These are phyloP conservation scores for Macadamia integrifolia DNA, from an alignment of 164 flowering plant genomes.

Conservation along the genomic window DNA sequence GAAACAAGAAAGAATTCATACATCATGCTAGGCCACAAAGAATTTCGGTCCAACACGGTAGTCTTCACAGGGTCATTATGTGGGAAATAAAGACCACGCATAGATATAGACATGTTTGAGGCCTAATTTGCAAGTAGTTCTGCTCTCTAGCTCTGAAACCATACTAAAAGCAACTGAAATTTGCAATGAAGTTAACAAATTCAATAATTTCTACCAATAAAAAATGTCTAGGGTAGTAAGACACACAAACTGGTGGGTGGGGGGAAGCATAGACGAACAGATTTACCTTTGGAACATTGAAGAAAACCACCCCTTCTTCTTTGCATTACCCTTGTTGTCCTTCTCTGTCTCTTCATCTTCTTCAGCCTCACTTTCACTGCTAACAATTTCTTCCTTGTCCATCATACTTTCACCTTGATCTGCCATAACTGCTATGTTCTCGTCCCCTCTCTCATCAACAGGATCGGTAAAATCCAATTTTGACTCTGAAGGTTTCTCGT, in stretches of 20 bases:
- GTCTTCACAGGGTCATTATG: too few relatives aligned
- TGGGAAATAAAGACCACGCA: too few relatives aligned
- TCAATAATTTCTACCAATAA: background rate
- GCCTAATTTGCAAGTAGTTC: background rate
- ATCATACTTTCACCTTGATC: conserved; percentile 88
- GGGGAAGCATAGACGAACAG: background rate
- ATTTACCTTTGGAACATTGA: conserved; percentile 88
- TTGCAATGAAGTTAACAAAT: background rate
- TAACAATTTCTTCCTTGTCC: conserved; percentile 79
- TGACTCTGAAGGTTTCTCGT: conserved; percentile 54
- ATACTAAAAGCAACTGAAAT: background rate
- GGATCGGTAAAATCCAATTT: conserved; percentile 91
- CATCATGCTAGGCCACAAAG: too few relatives aligned
- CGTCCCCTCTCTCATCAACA: conserved; percentile 53
- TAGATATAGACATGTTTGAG: too few relatives aligned
- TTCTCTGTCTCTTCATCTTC: conserved; percentile 47
- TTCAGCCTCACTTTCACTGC: conserved; percentile 82
- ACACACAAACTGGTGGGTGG: too few relatives aligned
- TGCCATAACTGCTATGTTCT: conserved; percentile 39
- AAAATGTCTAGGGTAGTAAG: too few relatives aligned
- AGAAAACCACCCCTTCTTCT: conserved; percentile 94
- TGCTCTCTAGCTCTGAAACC: background rate
- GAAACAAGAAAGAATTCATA: too few relatives aligned
- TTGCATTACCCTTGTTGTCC: conserved; percentile 38
- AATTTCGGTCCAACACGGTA: too few relatives aligned